A percentile compares a stretch with the other conserved stretches of the same genome.
These are phyloP conservation scores for Centella asiatica DNA, from an alignment of 129 eudicot species.

Conservation along the genomic window DNA sequence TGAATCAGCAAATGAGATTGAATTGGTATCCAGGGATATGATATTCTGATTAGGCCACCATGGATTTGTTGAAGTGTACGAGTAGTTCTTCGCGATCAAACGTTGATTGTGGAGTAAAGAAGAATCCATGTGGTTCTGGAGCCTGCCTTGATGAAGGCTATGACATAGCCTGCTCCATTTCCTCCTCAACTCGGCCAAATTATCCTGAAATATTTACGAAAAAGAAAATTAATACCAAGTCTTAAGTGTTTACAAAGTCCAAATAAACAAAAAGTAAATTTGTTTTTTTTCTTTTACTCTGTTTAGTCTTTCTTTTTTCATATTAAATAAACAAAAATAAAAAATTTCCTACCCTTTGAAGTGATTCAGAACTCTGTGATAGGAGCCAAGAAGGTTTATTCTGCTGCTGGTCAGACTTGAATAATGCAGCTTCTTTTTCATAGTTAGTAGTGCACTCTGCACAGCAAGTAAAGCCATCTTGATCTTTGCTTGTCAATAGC, in stretches of 20 bases:
- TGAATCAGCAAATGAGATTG: slow-evolving; percentile 45
- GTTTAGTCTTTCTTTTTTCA: too few species aligned
- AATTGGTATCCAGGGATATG: slow-evolving; percentile 22
- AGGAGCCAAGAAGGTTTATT: slow-evolving; percentile 52
- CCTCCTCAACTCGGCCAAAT: slow-evolving; percentile 48
- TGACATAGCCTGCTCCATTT: slow-evolving; percentile 75
- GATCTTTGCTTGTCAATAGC: slow-evolving; percentile 41
- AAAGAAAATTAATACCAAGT: background rate
- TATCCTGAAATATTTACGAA: slow-evolving; percentile 37
- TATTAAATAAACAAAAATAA: background rate
- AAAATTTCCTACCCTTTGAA: slow-evolving; percentile 36
- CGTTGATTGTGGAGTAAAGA: slow-evolving; percentile 20
- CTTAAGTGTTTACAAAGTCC: too few species aligned
- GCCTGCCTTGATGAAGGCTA: slow-evolving; percentile 59
- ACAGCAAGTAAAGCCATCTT: slow-evolving; percentile 51
- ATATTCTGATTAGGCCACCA: slow-evolving; percentile 41
- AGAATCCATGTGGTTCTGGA: slow-evolving; percentile 23
- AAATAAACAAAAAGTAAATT: too few species aligned
- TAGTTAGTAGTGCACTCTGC: slow-evolving; percentile 63
- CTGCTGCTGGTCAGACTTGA: slow-evolving; percentile 20
- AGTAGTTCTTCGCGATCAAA: slow-evolving; percentile 28
- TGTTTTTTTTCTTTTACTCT: too few species aligned
- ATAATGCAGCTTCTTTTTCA: slow-evolving; percentile 53
- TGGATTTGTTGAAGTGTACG: slow-evolving; percentile 38
- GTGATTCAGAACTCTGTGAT: slow-evolving; percentile 24